Percentiles rank a stretch among this genome's conserved stretches.
Conservation (phyloP, 139 green algal species). For the Nannochloris sp. region DNA sequence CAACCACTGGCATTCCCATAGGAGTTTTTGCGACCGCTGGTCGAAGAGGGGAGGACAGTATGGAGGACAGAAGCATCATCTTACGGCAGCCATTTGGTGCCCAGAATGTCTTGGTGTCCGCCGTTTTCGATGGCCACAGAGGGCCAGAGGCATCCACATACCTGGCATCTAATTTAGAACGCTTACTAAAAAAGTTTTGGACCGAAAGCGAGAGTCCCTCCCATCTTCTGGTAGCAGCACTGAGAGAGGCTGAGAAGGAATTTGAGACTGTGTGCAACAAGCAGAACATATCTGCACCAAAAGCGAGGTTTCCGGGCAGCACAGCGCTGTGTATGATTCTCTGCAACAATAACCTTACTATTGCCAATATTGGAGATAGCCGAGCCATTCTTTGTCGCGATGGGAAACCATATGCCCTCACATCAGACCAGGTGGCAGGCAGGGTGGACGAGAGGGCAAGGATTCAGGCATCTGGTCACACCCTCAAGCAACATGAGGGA, state of each 20-base stretch:
- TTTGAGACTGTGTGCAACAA: slow-evolving; percentile 14
- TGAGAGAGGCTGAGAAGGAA: slow-evolving; percentile 35
- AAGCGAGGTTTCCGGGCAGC: slow-evolving; percentile 48
- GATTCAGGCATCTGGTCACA: slow-evolving; percentile 45
- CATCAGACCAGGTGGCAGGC: slow-evolving; percentile 71
- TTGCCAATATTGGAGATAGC: slow-evolving; percentile 86
- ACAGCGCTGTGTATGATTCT: slow-evolving; percentile 66
- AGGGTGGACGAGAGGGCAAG: slow-evolving; percentile 57
- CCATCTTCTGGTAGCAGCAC: slow-evolving; percentile 26
- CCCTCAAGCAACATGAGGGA: slow-evolving; percentile 29
- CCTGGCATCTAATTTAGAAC: slow-evolving; percentile 29
- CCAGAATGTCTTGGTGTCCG: neutral
- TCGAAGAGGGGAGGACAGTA: slow-evolving; percentile 31
- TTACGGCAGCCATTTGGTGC: slow-evolving; percentile 5
- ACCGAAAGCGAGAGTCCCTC: neutral
- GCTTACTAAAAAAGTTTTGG: slow-evolving; percentile 21
- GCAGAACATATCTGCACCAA: neutral
- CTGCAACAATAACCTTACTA: slow-evolving; percentile 31
- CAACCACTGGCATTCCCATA: neutral
- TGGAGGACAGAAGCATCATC: slow-evolving; percentile 72
- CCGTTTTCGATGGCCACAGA: slow-evolving; percentile 82
- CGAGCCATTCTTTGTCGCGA: slow-evolving; percentile 67
- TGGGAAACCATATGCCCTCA: slow-evolving; percentile 45
- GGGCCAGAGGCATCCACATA: slow-evolving; percentile 46
- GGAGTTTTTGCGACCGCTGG: slow-evolving; percentile 33